A percentile compares a stretch with the other conserved stretches of the same genome.
Conservation (phyloP, 805 yeast species). For the Ascoidea rubescens region DNA sequence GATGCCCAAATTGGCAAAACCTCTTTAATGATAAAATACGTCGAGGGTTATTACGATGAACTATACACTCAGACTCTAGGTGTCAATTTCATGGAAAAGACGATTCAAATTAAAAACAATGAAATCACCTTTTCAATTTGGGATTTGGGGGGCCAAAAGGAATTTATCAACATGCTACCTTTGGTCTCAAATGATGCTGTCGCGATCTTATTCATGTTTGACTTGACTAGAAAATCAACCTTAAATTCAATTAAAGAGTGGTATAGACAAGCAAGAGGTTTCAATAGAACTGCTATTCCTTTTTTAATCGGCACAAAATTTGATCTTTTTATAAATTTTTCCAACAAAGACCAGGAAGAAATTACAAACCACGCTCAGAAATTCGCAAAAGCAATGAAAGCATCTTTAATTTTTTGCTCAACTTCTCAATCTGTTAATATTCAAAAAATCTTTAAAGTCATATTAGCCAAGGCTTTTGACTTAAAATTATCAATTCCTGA, state of each 20-base stretch:
- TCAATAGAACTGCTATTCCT: conserved; percentile 84
- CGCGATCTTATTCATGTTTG: conserved; percentile 82
- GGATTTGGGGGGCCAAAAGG: conserved; percentile 95
- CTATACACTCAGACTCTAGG: conserved; percentile 90
- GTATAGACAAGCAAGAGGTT: conserved; percentile 85
- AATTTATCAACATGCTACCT: conserved; percentile 91
- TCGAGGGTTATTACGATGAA: conserved; percentile 87
- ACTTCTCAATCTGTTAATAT: conserved; percentile 86
- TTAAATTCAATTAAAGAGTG: conserved; percentile 84
- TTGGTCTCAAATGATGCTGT: conserved; percentile 86
- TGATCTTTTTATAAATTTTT: conserved; percentile 70
- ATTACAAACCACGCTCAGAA: conserved; percentile 71
- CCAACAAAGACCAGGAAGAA: conserved; percentile 70
- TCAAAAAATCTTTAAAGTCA: conserved; percentile 85
- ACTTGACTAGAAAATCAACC: conserved; percentile 74
- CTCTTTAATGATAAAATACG: conserved; percentile 90
- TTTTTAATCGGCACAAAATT: conserved; percentile 87
- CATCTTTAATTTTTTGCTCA: conserved; percentile 75
- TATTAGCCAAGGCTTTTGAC: conserved; percentile 83
- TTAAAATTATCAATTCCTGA: conserved; percentile 74
- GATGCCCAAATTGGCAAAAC: conserved; percentile 96
- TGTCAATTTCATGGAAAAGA: conserved; percentile 88
- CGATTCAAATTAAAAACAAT: conserved; percentile 70
- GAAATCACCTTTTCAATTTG: conserved; percentile 84
- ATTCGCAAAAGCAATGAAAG: conserved; percentile 82